phyloP scores from a whole-genome alignment of 331 rosid genomes.

The Quercus phellos region DNA sequence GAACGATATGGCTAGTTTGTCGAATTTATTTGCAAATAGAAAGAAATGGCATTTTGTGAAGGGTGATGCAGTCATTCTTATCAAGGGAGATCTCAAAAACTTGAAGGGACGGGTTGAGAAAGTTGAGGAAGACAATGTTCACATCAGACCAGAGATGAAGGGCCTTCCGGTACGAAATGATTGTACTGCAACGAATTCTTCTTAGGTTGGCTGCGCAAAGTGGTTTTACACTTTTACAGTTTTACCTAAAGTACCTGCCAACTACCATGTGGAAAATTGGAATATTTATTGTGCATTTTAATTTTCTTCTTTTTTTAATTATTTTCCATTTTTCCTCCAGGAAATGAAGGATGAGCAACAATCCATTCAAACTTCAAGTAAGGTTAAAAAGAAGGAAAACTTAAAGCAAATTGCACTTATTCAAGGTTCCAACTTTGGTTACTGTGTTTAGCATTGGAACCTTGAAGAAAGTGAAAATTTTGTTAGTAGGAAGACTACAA shows the following conservation, averaged over 20 bases:
- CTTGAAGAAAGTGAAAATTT: too few relatives aligned
- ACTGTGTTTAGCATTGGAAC: too few relatives aligned
- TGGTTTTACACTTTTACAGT: too few relatives aligned
- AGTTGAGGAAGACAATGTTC: constrained; percentile 85
- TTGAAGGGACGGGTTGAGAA: constrained; percentile 98
- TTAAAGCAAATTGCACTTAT: too few relatives aligned
- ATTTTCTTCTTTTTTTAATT: too few relatives aligned
- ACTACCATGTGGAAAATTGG: background rate
- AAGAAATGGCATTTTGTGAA: constrained; percentile 96
- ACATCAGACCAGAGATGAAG: constrained; percentile 81
- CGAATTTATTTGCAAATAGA: constrained; percentile 81
- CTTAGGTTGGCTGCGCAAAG: background rate
- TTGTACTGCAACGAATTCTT: background rate
- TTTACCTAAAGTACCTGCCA: background rate
- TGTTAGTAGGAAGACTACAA: too few relatives aligned
- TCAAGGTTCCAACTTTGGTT: too few relatives aligned
- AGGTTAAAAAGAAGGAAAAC: too few relatives aligned
- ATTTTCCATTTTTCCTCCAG: too few relatives aligned
- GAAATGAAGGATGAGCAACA: too few relatives aligned
- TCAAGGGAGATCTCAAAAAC: constrained; percentile 88
- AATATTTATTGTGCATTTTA: too few relatives aligned
- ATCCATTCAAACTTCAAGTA: too few relatives aligned
- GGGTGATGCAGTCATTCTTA: constrained; percentile 84
- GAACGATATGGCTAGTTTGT: constrained; percentile 71
- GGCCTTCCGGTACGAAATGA: constrained; percentile 69